Evolutionary conservation across 2,329 filamentous ascomycete species (phyloP), one percentile per base, ranked within the genome.

Genomic region (Penicillium sp.): DNA sequence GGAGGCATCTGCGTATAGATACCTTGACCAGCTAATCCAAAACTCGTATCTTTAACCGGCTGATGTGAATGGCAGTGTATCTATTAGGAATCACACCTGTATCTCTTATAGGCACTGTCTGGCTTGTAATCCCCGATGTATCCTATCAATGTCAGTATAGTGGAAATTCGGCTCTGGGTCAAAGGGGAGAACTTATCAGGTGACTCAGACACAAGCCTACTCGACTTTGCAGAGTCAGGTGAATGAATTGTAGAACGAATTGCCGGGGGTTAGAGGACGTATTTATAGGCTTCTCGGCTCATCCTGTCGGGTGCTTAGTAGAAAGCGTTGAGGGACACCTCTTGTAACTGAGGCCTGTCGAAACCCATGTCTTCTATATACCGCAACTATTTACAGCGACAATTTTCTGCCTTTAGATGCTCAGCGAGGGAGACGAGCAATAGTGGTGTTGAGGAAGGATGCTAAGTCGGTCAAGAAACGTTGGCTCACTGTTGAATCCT

Each of bases 251-350:
- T n/a, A n/a, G n/a, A n/a, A n/a, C n/a, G n/a, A n/a, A n/a, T 12
- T 9, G 9, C 29, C 10, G 21, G 39, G 49, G 39, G 38, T n/a
- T 35, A 52, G 39, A 52, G 19, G 38, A 43, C 39, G 9, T 52
- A 52, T 52, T 52, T 43, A 43, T 51, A 51, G 49, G 15, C 38
- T 42, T 51, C 49, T 35, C 38, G n/a, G n/a, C n/a, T n/a, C n/a
- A n/a, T n/a, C n/a, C n/a, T n/a, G n/a, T n/a, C n/a, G n/a, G n/a
- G n/a, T n/a, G n/a, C n/a, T n/a, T n/a, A n/a, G n/a, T n/a, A n/a
- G n/a, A n/a, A n/a, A n/a, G n/a, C n/a, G n/a, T n/a, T n/a, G n/a
- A n/a, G n/a, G 38, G 19, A 52, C 25, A 21, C 38, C 38, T 35
- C 3, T n/a, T n/a, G n/a, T 35, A 10, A n/a, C 7, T 43, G 29